Evolutionary conservation across 116 monocot genomes (phyloP).

Genomic region (Posidonia oceanica): DNA sequence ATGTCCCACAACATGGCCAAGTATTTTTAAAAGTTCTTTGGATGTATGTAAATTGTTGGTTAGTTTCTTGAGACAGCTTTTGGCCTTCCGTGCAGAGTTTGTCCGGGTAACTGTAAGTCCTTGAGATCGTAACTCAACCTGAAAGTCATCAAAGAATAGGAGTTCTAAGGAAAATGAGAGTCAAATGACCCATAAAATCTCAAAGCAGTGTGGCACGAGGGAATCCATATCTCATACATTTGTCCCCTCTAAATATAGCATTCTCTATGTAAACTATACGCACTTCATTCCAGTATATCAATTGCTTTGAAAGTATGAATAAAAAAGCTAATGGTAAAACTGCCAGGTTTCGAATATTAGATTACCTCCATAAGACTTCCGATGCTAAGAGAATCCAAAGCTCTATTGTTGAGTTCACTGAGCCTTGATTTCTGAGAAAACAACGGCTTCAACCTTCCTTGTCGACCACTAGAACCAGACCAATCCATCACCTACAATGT

Average conservation of each 20-base stretch:
- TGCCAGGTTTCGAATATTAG: neutral
- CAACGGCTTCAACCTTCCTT: constrained; percentile 9
- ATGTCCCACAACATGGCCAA: constrained; percentile 24
- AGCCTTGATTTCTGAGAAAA: constrained; percentile 11
- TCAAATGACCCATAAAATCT: neutral
- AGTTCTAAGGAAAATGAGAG: neutral
- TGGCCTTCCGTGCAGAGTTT: constrained; percentile 15
- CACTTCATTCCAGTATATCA: too few species aligned
- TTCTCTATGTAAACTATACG: too few species aligned
- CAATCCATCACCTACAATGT: constrained; percentile 19
- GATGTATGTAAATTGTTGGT: constrained; percentile 32
- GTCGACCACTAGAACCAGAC: constrained; percentile 19
- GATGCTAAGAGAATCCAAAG: constrained; percentile 15
- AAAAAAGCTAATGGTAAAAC: neutral
- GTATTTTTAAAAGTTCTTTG: constrained; percentile 46
- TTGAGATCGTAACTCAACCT: constrained; percentile 31
- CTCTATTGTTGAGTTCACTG: constrained; percentile 12
- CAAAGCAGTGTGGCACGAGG: neutral
- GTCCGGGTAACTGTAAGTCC: constrained; percentile 9
- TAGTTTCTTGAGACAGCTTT: constrained; percentile 41
- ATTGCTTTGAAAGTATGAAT: neutral
- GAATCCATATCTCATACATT: too few species aligned
- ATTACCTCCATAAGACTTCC: constrained; percentile 38
- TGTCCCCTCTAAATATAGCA: neutral
- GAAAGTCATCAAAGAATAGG: constrained; percentile 4